Evolutionary conservation across 495 filamentous ascomycete genomes (phyloP), one percentile per base, ranked within the genome.

Genomic region (Cercophora samala): DNA sequence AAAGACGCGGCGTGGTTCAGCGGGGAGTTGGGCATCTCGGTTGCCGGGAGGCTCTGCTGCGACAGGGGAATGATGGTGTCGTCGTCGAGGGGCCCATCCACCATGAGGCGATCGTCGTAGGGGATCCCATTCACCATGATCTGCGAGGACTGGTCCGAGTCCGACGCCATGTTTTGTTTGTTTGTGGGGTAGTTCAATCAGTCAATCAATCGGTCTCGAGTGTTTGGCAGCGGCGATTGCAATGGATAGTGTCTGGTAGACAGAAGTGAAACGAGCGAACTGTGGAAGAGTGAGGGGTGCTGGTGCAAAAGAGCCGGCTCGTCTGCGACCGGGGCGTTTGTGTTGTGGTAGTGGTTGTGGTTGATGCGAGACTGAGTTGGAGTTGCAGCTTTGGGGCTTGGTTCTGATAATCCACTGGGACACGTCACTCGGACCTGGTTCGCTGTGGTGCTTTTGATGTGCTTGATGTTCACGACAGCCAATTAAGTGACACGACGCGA

Each of bases 41-140:
- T 82, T 1, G 80, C 80, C 51, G 78, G 79, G 18, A 84, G 75
- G 53, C 79, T 81, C 19, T 76, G 72, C 46, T 81, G 79, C 26
- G 80, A 83, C 26, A 68, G 73, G 15, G 76, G 64, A 23, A 65
- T 66, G 32, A 73, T 21, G 3, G 67, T 70, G 5, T 74, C 75
- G 54, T 71, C 69, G 62, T 79, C 78, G 55, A 66, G 80, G 53
- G 79, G 78, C 51, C 77, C 73, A 68, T 79, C 65, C 65, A 62
- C 6, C 23, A 69, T 61, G 22, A 69, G 64, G 23, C 58, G 74
- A 18, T 77, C 74, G 42, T 75, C 73, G 25, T 75, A 72, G 52
- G 65, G 60, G 8, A 71, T 68, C 67, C 68, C 68, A 66, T 74
- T 70, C 42, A 67, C 37, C 60, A 68, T 67, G 29, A 67, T 23